Conservation (phyloP, 176 grass and related monocot genomes). For the Urochloa ruziziensis region DNA sequence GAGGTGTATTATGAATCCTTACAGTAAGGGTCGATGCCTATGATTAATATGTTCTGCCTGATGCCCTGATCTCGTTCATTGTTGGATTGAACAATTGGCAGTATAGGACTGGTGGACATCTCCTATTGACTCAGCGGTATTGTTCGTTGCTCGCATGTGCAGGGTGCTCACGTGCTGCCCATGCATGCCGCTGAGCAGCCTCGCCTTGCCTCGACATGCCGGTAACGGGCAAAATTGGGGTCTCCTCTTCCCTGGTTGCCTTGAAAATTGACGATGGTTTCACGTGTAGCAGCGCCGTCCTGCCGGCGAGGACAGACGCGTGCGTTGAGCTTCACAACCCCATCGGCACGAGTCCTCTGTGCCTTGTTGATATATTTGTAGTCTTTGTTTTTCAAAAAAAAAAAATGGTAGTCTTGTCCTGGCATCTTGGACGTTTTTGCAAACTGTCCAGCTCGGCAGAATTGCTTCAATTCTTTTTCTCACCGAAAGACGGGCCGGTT, state of each 20-base stretch:
- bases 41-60: constrained; percentile 1
- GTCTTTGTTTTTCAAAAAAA: too few relatives aligned
- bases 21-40: constrained; percentile 17
- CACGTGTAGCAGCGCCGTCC: too few relatives aligned
- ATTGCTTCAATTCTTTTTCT: background rate
- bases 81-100: background rate
- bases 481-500: too few relatives aligned
- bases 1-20: constrained; percentile 23
- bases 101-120: background rate
- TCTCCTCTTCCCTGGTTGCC: too few relatives aligned
- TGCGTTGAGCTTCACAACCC: too few relatives aligned
- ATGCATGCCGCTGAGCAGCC: too few relatives aligned
- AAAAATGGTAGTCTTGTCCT: too few relatives aligned
- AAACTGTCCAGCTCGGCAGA: background rate
- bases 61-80: background rate
- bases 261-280: too few relatives aligned
- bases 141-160: background rate
- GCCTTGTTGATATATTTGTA: too few relatives aligned
- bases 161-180: background rate
- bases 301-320: too few relatives aligned
- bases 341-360: too few relatives aligned
- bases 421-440: background rate
- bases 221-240: too few relatives aligned
- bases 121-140: background rate
- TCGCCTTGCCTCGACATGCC: background rate